Percentiles rank a stretch among this genome's conserved stretches.
Evolutionary conservation across 306 rosid genomes (phyloP).

Genomic region (Rosa persica): DNA sequence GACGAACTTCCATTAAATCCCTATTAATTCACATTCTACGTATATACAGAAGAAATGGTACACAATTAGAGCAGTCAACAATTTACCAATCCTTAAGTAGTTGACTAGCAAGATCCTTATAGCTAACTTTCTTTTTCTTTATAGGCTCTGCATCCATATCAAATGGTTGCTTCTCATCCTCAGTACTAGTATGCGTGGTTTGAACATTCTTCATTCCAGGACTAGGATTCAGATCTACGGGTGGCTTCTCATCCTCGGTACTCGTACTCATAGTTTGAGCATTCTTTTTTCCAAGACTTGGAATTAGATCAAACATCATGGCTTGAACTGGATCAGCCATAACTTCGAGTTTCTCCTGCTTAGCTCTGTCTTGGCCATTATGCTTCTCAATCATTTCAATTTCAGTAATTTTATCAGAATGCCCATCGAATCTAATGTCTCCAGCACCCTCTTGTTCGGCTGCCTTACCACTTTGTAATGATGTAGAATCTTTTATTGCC

Average conservation of each 20-base stretch:
- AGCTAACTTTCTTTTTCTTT: conserved; percentile 84
- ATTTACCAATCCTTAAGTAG: conserved; percentile 80
- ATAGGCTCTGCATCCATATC: conserved; percentile 38
- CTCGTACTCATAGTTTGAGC: conserved; percentile 22
- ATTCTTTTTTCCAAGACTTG: conserved; percentile 54
- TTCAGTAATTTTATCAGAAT: conserved; percentile 31
- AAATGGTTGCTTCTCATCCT: conserved; percentile 43
- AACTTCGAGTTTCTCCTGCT: conserved; percentile 41
- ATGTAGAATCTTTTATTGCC: conserved; percentile 28
- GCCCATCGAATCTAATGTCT: conserved; percentile 19
- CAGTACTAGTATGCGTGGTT: conserved; percentile 10
- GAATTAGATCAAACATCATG: conserved; percentile 83
- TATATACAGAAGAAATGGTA: not conserved
- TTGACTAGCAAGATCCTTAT: conserved; percentile 68
- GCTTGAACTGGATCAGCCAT: conserved; percentile 71
- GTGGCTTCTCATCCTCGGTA: conserved; percentile 35
- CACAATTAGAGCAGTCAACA: not conserved
- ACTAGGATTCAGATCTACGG: conserved; percentile 45
- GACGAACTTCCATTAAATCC: not conserved
- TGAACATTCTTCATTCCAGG: conserved; percentile 44
- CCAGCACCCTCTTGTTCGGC: conserved; percentile 30
- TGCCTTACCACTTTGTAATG: conserved; percentile 24
- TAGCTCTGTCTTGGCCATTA: conserved; percentile 26
- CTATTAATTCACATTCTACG: not conserved
- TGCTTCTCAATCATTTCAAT: conserved; percentile 34